Percentiles rank a stretch among this genome's conserved stretches.
Evolutionary conservation across 2,329 filamentous ascomycete genomes (phyloP).

Genomic region (Setomelanomma holmii): DNA sequence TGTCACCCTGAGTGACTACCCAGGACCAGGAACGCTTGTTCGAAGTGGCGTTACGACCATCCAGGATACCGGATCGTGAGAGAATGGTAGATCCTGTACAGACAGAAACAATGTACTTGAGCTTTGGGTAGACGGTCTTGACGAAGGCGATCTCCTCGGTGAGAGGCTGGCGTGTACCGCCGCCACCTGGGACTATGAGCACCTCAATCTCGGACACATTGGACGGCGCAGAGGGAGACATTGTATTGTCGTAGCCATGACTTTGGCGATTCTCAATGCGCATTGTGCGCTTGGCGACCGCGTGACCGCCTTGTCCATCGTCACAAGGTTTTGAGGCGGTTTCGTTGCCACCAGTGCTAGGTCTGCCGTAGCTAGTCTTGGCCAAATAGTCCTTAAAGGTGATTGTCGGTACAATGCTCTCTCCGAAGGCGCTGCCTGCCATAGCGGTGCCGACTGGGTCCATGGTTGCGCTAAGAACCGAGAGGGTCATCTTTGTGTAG

Average conservation of each 20-base stretch:
- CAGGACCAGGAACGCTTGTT: conserved; percentile 66
- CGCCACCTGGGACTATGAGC: conserved; percentile 69
- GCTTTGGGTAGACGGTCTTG: conserved; percentile 53
- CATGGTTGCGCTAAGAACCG: conserved; percentile 34
- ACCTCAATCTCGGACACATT: conserved; percentile 59
- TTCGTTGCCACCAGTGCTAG: not conserved
- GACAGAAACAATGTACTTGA: conserved; percentile 66
- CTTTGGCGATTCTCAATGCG: conserved; percentile 1
- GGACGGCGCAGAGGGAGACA: not conserved
- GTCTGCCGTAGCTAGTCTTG: conserved; percentile 18
- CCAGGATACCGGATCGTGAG: conserved; percentile 65
- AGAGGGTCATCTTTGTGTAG: conserved; percentile 31
- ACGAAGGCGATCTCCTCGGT: conserved; percentile 58
- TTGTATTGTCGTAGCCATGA: conserved; percentile 7
- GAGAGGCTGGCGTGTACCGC: conserved; percentile 52
- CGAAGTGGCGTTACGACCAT: conserved; percentile 67
- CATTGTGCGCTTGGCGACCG: conserved; percentile 14
- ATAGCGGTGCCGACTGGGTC: conserved; percentile 36
- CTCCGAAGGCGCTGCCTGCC: conserved; percentile 37
- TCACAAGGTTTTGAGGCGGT: conserved; percentile 1
- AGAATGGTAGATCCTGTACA: conserved; percentile 70
- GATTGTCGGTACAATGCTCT: conserved; percentile 56
- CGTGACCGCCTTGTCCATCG: conserved; percentile 14
- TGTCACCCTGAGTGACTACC: conserved; percentile 56
- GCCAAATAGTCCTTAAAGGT: conserved; percentile 60